Percentiles rank a stretch among this genome's conserved stretches.
These are phyloP conservation scores for Wickerhamiella vanderwaltii DNA, from an alignment of 805 yeast genomes.

Conservation along the genomic window DNA sequence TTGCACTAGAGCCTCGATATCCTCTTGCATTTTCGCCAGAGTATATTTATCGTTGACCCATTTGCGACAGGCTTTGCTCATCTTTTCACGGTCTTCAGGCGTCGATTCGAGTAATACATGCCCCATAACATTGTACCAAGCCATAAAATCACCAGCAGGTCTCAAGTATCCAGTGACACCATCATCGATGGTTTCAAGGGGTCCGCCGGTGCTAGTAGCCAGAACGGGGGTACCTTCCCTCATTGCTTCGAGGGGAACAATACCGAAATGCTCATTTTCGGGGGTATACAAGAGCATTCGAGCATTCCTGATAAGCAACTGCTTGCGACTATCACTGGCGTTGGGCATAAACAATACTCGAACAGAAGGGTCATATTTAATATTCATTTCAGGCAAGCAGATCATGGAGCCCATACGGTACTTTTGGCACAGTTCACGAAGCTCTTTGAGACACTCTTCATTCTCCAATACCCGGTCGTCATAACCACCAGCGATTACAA, in stretches of 20 bases:
- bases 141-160: conserved; percentile 20
- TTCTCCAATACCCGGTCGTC: conserved; percentile 69
- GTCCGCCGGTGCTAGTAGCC: conserved; percentile 87
- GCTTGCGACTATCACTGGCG: conserved; percentile 53
- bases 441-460: conserved; percentile 52
- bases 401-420: conserved; percentile 38
- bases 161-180: conserved; percentile 32
- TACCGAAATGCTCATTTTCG: conserved; percentile 86
- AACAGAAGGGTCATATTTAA: conserved; percentile 19
- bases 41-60: conserved; percentile 29
- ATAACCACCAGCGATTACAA: conserved; percentile 85
- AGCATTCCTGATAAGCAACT: conserved; percentile 44
- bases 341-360: conserved; percentile 72
- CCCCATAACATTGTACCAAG: conserved; percentile 29
- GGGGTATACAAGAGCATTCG: conserved; percentile 76
- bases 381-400: conserved; percentile 22
- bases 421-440: conserved; percentile 38
- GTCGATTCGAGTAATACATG: conserved; percentile 20
- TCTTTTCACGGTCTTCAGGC: conserved; percentile 17
- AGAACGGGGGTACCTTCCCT: conserved; percentile 67
- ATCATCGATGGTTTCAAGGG: conserved; percentile 60
- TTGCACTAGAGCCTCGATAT: conserved; percentile 20
- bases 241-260: conserved; percentile 96
- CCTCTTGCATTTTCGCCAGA: conserved; percentile 23
- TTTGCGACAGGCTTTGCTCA: conserved; percentile 26